Evolutionary conservation across 768 basidiomycete genomes (phyloP).

Genomic region (Baorangia bicolor): DNA sequence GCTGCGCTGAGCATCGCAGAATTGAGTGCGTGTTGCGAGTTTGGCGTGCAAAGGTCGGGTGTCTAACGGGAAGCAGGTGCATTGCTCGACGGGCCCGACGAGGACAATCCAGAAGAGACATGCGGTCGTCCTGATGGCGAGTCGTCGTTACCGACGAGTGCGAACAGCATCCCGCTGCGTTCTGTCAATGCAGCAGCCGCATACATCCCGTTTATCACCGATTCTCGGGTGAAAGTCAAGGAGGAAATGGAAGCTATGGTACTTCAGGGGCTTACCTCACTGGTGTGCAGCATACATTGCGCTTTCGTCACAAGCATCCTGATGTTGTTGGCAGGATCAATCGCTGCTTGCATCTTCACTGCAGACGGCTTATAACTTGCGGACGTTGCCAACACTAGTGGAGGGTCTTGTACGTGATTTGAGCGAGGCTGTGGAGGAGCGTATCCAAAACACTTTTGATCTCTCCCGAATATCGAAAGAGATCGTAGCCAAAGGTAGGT

Average conservation of each 20-base stretch:
- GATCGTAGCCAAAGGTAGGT: conserved; percentile 70
- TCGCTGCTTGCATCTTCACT: conserved; percentile 88
- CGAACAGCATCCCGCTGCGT: conserved; percentile 55
- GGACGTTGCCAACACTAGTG: conserved; percentile 80
- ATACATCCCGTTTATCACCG: conserved; percentile 70
- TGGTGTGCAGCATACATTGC: conserved; percentile 49
- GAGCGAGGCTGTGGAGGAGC: conserved; percentile 76
- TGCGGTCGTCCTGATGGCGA: conserved; percentile 6
- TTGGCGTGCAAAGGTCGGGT: not conserved
- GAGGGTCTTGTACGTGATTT: conserved; percentile 76
- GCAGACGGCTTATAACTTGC: conserved; percentile 93
- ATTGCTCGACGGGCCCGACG: conserved; percentile 47
- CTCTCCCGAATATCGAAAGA: conserved; percentile 84
- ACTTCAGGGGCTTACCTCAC: conserved; percentile 66
- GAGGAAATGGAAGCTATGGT: conserved; percentile 93
- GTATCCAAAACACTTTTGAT: conserved; percentile 85
- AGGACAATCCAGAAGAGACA: not conserved
- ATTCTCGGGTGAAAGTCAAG: conserved; percentile 67
- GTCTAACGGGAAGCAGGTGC: conserved; percentile 38
- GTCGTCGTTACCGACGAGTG: conserved; percentile 11
- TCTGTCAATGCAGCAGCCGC: conserved; percentile 69
- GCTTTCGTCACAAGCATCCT: not conserved
- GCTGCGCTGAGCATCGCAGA: conserved; percentile 95
- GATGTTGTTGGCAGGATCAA: conserved; percentile 62
- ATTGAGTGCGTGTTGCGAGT: conserved; percentile 56